Percentiles rank a stretch among this genome's conserved stretches.
Conservation (phyloP, 768 basidiomycete species). For the Trametes cingulata region DNA sequence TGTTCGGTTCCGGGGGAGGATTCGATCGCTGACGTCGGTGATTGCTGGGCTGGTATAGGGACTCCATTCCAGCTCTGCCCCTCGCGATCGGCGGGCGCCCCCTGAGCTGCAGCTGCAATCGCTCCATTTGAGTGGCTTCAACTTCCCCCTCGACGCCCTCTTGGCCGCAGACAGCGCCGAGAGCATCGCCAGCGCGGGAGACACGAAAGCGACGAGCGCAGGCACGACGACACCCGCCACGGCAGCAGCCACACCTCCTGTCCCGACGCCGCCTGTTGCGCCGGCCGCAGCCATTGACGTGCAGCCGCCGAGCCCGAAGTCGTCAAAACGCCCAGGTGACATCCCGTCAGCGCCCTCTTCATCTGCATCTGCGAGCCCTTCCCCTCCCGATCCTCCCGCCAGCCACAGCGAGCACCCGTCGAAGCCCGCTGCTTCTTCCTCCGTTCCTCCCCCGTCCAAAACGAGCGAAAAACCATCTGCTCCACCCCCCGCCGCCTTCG, state of each 20-base stretch:
- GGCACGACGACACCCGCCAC: background rate
- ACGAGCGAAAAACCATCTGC: background rate
- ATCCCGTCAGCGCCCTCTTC: background rate
- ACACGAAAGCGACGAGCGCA: no score
- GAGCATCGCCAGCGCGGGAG: background rate
- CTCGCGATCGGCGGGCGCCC: background rate
- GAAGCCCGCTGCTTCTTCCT: background rate
- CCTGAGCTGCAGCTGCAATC: constrained; percentile 14
- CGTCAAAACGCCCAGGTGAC: background rate
- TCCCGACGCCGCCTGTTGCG: no score
- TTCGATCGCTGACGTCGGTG: constrained; percentile 1
- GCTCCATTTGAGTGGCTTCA: constrained; percentile 22
- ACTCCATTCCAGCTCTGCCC: constrained; percentile 5
- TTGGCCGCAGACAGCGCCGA: background rate
- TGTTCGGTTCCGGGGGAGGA: constrained; percentile 1
- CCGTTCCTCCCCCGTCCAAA: background rate
- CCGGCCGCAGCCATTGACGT: background rate
- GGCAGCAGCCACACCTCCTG: no score
- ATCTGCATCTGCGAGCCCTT: background rate
- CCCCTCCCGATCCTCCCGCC: constrained; percentile 2
- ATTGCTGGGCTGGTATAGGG: background rate
- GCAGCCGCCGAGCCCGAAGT: background rate
- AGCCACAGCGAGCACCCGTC: background rate
- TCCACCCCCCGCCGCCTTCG: background rate
- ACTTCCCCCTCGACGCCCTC: constrained; percentile 18